phyloP scores from a whole-genome alignment of 2,329 filamentous ascomycete genomes.

The Cladophialophora psammophila region DNA sequence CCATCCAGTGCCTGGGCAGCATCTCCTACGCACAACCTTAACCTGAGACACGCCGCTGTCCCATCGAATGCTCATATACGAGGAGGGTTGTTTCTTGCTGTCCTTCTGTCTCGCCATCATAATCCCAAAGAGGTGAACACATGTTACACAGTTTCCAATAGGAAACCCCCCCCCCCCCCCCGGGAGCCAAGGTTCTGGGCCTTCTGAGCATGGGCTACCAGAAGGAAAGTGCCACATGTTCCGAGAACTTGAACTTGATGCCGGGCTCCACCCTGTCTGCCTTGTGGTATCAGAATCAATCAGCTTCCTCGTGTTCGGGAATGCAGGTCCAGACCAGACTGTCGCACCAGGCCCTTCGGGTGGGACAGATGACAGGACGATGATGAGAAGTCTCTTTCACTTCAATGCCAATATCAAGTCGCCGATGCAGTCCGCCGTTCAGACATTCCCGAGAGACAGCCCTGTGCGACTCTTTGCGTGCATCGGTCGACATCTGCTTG shows the following conservation, averaged over 20 bases:
- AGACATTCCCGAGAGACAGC: conserved; percentile 21
- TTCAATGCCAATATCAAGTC: conserved; percentile 2
- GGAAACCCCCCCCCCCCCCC: not conserved
- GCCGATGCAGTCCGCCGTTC: conserved; percentile 18
- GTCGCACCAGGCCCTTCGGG: conserved; percentile 14
- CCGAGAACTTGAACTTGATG: not conserved
- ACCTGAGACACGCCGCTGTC: conserved; percentile 28
- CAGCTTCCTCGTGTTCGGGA: conserved; percentile 17
- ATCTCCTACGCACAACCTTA: conserved; percentile 15
- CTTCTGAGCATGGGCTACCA: not conserved
- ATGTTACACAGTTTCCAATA: conserved; percentile 15
- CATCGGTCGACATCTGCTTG: not conserved
- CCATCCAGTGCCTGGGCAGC: conserved; percentile 15
- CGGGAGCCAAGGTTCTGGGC: conserved; percentile 6
- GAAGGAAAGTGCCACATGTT: conserved; percentile 16
- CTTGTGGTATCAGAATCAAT: conserved; percentile 14
- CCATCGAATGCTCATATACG: conserved; percentile 14
- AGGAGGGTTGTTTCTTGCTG: not conserved
- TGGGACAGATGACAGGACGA: conserved; percentile 9
- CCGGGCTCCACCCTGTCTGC: conserved; percentile 16
- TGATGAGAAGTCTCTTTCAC: conserved; percentile 8
- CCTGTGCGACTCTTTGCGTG: not conserved
- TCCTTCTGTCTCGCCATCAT: not conserved
- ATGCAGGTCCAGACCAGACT: not conserved
- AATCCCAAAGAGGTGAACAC: conserved; percentile 1